Evolutionary conservation across 345 rosid genomes (phyloP), one percentile per base, ranked within the genome.

Genomic region (Corchorus capsularis): DNA sequence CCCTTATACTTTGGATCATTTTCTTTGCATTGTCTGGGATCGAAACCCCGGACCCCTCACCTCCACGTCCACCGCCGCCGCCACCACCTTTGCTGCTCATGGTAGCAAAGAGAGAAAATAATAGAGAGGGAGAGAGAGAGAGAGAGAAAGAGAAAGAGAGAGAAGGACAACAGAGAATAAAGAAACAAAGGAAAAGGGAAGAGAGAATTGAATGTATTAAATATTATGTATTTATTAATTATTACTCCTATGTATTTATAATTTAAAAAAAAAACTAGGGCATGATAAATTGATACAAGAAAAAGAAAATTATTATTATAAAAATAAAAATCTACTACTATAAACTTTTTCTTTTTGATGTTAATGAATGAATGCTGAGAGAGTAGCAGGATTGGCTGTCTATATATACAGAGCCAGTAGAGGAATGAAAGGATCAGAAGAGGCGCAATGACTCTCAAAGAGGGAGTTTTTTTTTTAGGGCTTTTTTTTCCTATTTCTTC

Each of bases 1-100:
- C 98, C 41, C 91, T 87, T 19, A 94, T 94, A 77, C 81, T 83
- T 72, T 89, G 92, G 71, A 94, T 88, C 27, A 86, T 90, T 69
- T 78, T 60, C 49, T 83, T 83, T 71, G 85, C 83, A 78, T 84
- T 79, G 45, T 80, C 86, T 15, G 92, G 90, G 81, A 92, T 89
- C 87, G 83, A 73, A 81, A 82, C 89, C 85, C 87, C 81, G 79
- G 86, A 72, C 52, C 79, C 87, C 3, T 79, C 84, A 19, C 80
- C 89, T 4, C 76, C 85, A 12, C 72, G 59, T 12, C 83, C 88
- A 82, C 85, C 86, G 82, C 81, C 76, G 73, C 79, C 60, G 14
- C 79, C 86, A 13, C 83, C 87, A 82, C 86, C 88, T 83, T 81
- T 76, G 78, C 78, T 83, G 82, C 84, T 87, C 88, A 86, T 88